Conservation (phyloP, 2,329 filamentous ascomycete genomes). For the Coniochaeta ligniaria region DNA sequence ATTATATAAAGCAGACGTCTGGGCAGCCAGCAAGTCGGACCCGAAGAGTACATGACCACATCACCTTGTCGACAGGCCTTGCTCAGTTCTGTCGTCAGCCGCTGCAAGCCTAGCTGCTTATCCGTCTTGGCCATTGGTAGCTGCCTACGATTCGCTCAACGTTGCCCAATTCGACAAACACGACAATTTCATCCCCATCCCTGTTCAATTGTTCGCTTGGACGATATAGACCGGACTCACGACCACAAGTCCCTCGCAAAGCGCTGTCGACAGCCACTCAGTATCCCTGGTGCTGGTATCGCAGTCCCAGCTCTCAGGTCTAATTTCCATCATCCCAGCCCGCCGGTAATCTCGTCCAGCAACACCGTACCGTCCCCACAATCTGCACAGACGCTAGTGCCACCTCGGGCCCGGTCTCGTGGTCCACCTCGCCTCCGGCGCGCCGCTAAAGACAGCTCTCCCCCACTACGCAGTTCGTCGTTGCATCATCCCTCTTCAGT, state of each 20-base stretch:
- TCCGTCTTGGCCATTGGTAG: neutral
- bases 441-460: slow-evolving; percentile 3
- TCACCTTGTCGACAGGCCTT: neutral
- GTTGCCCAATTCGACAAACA: neutral
- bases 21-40: neutral
- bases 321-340: slow-evolving; percentile 13
- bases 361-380: slow-evolving; percentile 14
- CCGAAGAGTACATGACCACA: neutral
- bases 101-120: neutral
- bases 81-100: neutral
- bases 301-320: slow-evolving; percentile 3
- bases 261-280: slow-evolving; percentile 1
- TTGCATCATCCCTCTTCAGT: slow-evolving; percentile 1
- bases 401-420: slow-evolving; percentile 1
- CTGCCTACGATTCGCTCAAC: neutral
- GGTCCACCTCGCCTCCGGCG: slow-evolving; percentile 1
- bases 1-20: neutral
- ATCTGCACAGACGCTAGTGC: slow-evolving; percentile 13
- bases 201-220: neutral
- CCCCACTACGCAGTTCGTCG: slow-evolving; percentile 2
- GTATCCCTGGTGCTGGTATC: neutral
- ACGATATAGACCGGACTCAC: neutral
- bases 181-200: neutral
- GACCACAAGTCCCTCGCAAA: neutral
- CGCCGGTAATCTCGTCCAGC: slow-evolving; percentile 15